Base-by-base conservation (phyloP, 148 eudicot species). In the Vaccinium corymbosum region DNA sequence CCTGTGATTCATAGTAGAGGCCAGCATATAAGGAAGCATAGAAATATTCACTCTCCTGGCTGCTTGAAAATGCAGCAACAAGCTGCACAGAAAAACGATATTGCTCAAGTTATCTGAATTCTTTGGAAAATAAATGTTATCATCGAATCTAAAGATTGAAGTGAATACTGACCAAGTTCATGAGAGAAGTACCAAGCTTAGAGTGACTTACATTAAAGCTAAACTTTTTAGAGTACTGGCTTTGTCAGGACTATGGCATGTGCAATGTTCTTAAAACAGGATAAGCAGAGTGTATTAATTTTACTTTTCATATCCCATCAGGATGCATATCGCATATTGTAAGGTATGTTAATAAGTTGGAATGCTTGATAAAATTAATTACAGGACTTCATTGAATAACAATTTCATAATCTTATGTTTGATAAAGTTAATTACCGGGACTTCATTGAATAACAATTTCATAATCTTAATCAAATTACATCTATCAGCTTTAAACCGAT, bases 1-100 rank as follows among this genome's bases (percentile, higher is more conserved):
- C 98, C 97, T 91, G 88, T 83, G 94, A 89, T 91, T 96, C 99
- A 79, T 94, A 91, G 87, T 93, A 94, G 79, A 96, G 94, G 75
- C 99, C 98, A 62, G 98, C 97, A 82, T 96, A 96, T n/a, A 96
- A 86, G 25, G 92, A 89, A 80, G 99, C 95, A 75, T 96, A 96
- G 87, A 96, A 96, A 80, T 91, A 92, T 64, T 94, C 97, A 32
- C 78, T 86, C 70, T 87, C 94, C 79, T 76, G 91, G 46, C 92
- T 85, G 50, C 84, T 86, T 51, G 94, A 89, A 87, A 94, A 96
- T 78, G 86, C 88, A 80, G 84, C 90, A 73, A 90, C 94, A 87
- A 96, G 90, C 99, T 96, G 78, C 87, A 76, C 7, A 77, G 49
- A 42, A 57, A 86, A 27, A 82, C 5, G 0, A 49, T 2, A 19